Evolutionary conservation across 2,329 filamentous ascomycete genomes (phyloP).

Genomic region (Chaetomiaceae sp.): DNA sequence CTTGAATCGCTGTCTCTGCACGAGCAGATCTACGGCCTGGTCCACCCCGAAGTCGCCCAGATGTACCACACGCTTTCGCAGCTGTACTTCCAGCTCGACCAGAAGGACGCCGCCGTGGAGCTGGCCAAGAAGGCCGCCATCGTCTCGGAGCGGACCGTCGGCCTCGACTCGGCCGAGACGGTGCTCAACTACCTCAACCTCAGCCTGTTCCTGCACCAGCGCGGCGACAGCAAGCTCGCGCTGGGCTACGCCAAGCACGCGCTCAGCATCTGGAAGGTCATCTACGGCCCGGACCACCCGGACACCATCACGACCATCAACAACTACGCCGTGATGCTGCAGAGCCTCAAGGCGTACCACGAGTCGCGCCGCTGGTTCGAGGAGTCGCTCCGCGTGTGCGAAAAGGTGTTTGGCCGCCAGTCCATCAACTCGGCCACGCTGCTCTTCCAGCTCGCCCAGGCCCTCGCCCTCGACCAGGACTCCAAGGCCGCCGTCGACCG

Average conservation of each 20-base stretch:
- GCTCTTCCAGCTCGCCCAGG: conserved; percentile 94
- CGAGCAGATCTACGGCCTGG: conserved; percentile 96
- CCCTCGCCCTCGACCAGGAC: conserved; percentile 91
- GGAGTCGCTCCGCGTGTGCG: conserved; percentile 81
- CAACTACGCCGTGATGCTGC: conserved; percentile 97
- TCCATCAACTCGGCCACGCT: conserved; percentile 93
- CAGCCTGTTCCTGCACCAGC: conserved; percentile 87
- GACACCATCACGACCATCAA: conserved; percentile 98
- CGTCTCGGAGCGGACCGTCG: conserved; percentile 88
- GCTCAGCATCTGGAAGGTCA: conserved; percentile 91
- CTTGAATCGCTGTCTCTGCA: conserved; percentile 94
- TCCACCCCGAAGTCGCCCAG: conserved; percentile 92
- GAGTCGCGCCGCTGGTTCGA: conserved; percentile 97
- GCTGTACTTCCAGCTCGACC: conserved; percentile 95
- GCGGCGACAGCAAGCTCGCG: conserved; percentile 84
- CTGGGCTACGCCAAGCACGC: conserved; percentile 87
- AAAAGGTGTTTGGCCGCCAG: conserved; percentile 81
- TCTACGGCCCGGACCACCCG: conserved; percentile 89
- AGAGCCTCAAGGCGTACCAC: conserved; percentile 89
- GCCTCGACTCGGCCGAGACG: conserved; percentile 89
- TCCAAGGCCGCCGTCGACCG: conserved; percentile 84
- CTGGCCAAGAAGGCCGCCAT: conserved; percentile 95
- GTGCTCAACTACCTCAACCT: conserved; percentile 95
- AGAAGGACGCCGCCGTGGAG: conserved; percentile 93
- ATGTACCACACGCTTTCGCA: conserved; percentile 94